phyloP scores from a whole-genome alignment of 2,329 filamentous ascomycete species.

The Aureobasidium sp. region DNA sequence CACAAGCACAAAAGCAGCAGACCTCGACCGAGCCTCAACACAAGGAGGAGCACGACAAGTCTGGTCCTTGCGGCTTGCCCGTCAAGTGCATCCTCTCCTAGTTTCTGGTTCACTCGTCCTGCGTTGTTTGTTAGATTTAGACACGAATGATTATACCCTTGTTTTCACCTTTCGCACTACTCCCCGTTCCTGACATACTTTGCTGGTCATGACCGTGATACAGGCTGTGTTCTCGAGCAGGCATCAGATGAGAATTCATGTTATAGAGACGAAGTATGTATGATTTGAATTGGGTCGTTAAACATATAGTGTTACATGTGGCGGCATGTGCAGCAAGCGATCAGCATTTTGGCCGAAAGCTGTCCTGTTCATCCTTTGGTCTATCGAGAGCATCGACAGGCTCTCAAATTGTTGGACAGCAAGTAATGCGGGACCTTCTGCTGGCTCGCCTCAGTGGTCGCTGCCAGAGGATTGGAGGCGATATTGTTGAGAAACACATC shows the following conservation, averaged over 20 bases:
- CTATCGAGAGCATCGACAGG: background rate
- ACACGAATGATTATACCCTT: slow-evolving; percentile 7
- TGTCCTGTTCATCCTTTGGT: background rate
- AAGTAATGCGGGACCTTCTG: background rate
- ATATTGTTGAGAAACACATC: background rate
- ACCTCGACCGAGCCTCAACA: slow-evolving; percentile 24
- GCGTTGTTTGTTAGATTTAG: slow-evolving; percentile 2
- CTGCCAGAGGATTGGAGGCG: background rate
- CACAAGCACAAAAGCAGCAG: slow-evolving; percentile 19
- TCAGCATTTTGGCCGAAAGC: background rate
- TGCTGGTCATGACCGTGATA: background rate
- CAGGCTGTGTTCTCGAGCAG: background rate
- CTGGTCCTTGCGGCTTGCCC: slow-evolving; percentile 70
- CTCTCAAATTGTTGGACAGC: background rate
- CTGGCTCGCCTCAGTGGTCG: background rate
- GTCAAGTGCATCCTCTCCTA: slow-evolving; percentile 62
- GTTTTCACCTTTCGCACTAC: background rate
- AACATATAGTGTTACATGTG: slow-evolving; percentile 4
- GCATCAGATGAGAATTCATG: background rate
- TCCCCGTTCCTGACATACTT: background rate
- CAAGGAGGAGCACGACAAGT: slow-evolving; percentile 41
- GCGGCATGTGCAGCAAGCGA: background rate
- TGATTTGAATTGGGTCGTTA: background rate
- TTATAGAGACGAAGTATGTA: background rate
- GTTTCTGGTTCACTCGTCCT: background rate